These are phyloP conservation scores for Populus alba DNA, from an alignment of 345 rosid genomes.

Conservation along the genomic window DNA sequence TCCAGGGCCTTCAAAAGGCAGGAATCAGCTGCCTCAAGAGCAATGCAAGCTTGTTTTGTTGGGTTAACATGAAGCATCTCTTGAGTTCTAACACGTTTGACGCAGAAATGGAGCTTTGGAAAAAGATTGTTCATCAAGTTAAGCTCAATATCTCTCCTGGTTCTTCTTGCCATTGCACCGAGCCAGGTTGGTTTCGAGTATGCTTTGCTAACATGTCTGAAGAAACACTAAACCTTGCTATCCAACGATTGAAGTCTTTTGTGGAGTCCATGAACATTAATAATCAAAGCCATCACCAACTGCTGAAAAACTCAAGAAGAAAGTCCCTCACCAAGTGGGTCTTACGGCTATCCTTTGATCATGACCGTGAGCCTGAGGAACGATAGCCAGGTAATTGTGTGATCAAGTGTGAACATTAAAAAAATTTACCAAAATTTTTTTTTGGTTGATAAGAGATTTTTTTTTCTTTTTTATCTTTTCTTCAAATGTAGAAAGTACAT, in stretches of 20 bases:
- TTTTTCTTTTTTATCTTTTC: not conserved
- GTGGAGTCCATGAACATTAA: not conserved
- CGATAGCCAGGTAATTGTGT: slow-evolving; percentile 45
- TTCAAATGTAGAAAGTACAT: slow-evolving; percentile 3
- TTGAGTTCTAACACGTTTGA: slow-evolving; percentile 8
- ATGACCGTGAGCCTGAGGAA: slow-evolving; percentile 49
- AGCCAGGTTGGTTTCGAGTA: slow-evolving; percentile 35
- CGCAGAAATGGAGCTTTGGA: slow-evolving; percentile 29
- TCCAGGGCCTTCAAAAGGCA: slow-evolving; percentile 12
- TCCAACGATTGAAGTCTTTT: slow-evolving; percentile 12
- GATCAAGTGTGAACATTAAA: not conserved
- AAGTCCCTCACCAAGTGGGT: slow-evolving; percentile 59
- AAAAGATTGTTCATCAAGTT: slow-evolving; percentile 12
- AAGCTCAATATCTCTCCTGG: slow-evolving; percentile 29
- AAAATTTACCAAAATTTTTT: not conserved
- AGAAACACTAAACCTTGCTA: slow-evolving; percentile 15
- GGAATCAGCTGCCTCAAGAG: slow-evolving; percentile 25
- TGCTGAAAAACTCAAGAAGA: slow-evolving; percentile 44
- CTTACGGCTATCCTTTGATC: slow-evolving; percentile 71
- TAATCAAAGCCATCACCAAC: not conserved
- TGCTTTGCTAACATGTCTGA: slow-evolving; percentile 36
- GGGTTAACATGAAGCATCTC: slow-evolving; percentile 31
- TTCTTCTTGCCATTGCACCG: slow-evolving; percentile 31
- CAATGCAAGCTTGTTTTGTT: slow-evolving; percentile 33
- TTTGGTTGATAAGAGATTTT: slow-evolving; percentile 12